These are phyloP conservation scores for Euphorbia corollata DNA, from an alignment of 441 rosid genomes.

Conservation along the genomic window DNA sequence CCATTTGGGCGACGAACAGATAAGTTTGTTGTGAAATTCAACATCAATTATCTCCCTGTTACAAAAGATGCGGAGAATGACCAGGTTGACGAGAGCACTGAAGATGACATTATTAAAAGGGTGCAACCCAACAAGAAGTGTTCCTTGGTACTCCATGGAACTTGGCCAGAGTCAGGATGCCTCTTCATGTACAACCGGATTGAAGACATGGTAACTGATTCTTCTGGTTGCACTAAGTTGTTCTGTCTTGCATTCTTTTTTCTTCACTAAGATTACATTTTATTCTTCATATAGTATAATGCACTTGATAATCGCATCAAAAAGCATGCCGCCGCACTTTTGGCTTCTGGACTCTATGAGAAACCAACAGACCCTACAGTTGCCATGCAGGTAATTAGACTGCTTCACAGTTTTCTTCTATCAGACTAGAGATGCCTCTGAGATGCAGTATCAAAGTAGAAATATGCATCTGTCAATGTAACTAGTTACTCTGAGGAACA, in stretches of 20 bases:
- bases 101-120: conserved; percentile 71
- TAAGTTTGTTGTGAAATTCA: conserved; percentile 64
- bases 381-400: conserved; percentile 73
- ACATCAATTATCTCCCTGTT: conserved; percentile 37
- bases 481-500: neutral
- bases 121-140: conserved; percentile 55
- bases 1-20: conserved; percentile 71
- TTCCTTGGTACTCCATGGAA: conserved; percentile 47
- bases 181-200: conserved; percentile 82
- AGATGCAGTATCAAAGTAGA: neutral
- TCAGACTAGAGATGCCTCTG: neutral
- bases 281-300: conserved; percentile 40
- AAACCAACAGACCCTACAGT: conserved; percentile 79
- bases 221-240: conserved; percentile 13
- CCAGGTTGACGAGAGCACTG: conserved; percentile 33
- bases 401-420: neutral
- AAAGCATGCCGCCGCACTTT: conserved; percentile 48
- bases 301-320: conserved; percentile 66
- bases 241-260: conserved; percentile 17
- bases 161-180: conserved; percentile 76
- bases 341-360: conserved; percentile 56
- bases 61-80: conserved; percentile 34
- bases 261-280: conserved; percentile 16
- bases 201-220: conserved; percentile 62
- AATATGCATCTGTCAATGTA: conserved; percentile 1